A percentile compares a stretch with the other conserved stretches of the same genome.
These are phyloP conservation scores for Boletus sensibilis DNA, from an alignment of 768 basidiomycete genomes.

Conservation along the genomic window DNA sequence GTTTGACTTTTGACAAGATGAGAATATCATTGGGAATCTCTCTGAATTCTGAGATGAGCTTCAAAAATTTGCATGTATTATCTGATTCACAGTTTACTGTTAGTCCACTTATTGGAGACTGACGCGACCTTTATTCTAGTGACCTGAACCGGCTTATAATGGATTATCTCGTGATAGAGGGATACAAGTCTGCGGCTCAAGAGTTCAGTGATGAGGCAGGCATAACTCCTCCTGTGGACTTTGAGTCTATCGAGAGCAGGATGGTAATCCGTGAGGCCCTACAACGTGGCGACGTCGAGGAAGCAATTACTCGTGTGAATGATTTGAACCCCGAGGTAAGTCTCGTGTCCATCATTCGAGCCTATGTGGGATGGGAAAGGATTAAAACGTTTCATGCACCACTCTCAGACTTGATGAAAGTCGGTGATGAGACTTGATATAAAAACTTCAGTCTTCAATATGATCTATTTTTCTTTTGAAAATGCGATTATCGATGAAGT, in stretches of 20 bases:
- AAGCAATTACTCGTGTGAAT: slow-evolving; percentile 93
- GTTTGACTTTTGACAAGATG: slow-evolving; percentile 46
- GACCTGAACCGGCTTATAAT: slow-evolving; percentile 93
- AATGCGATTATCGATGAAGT: neutral
- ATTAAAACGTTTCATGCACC: slow-evolving; percentile 98
- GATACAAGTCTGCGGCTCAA: slow-evolving; percentile 94
- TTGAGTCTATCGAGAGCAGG: slow-evolving; percentile 88
- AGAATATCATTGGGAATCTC: slow-evolving; percentile 97
- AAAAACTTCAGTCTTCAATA: slow-evolving; percentile 98
- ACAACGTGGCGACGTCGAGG: slow-evolving; percentile 91
- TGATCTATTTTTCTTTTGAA: slow-evolving; percentile 46
- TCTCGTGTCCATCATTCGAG: slow-evolving; percentile 12
- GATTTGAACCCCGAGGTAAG: slow-evolving; percentile 96
- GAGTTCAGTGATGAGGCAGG: slow-evolving; percentile 91
- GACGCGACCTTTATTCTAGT: slow-evolving; percentile 44
- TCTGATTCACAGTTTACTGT: slow-evolving; percentile 55
- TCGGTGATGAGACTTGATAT: slow-evolving; percentile 79
- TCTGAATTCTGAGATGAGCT: slow-evolving; percentile 78
- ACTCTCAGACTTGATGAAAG: slow-evolving; percentile 79
- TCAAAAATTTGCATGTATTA: slow-evolving; percentile 81
- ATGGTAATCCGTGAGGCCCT: slow-evolving; percentile 94
- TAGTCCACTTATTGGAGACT: slow-evolving; percentile 13
- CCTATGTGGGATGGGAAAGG: slow-evolving; percentile 42
- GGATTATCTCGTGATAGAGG: slow-evolving; percentile 97
- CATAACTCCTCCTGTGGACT: slow-evolving; percentile 74